These are phyloP conservation scores for Plectranthus barbatus DNA, from an alignment of 257 asterid genomes.

Conservation along the genomic window DNA sequence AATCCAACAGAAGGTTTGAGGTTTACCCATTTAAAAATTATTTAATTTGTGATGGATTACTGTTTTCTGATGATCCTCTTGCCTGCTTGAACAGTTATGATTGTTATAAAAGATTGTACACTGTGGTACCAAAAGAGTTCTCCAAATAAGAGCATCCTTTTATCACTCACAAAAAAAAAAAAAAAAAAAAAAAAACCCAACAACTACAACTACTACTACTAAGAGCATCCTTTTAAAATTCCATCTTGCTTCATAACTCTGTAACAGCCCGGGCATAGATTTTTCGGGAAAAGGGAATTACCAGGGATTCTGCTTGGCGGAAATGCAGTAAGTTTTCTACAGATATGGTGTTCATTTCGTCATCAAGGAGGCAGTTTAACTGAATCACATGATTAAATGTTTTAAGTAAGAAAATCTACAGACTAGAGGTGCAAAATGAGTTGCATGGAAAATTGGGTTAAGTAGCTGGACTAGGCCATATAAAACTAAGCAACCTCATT, in stretches of 20 bases:
- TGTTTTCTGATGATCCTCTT: background rate
- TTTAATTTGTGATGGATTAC: background rate
- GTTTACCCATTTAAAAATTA: background rate
- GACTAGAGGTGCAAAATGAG: background rate
- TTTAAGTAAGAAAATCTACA: background rate
- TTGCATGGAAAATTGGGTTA: background rate
- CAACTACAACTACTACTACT: too few species aligned
- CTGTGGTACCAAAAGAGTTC: background rate
- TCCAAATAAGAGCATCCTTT: too few species aligned
- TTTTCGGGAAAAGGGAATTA: background rate
- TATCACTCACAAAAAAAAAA: too few species aligned
- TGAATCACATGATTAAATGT: background rate
- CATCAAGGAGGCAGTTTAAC: background rate
- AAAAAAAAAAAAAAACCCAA: too few species aligned
- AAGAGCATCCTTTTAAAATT: background rate
- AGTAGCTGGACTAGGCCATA: background rate
- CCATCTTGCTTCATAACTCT: background rate
- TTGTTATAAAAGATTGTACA: background rate
- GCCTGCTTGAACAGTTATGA: background rate
- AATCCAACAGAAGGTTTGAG: background rate
- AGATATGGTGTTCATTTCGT: background rate
- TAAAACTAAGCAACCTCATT: background rate
- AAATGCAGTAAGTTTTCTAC: background rate
- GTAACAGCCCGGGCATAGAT: background rate
- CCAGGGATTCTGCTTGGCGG: background rate